A percentile compares a stretch with the other conserved stretches of the same genome.
phyloP scores from a whole-genome alignment of 164 flowering plant genomes.

The Aristolochia californica region DNA sequence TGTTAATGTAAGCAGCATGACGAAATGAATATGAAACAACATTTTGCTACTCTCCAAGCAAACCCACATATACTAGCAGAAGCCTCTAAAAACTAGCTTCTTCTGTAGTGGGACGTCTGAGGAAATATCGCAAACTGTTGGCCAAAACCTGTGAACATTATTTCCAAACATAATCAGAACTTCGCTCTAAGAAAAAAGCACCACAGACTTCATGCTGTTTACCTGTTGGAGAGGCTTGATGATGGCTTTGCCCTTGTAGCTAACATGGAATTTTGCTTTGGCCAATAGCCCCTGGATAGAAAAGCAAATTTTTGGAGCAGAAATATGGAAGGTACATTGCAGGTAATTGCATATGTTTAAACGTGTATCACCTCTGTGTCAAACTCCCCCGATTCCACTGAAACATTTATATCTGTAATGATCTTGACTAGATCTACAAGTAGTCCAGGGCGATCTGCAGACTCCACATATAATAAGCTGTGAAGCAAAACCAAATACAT shows the following conservation, averaged over 20 bases:
- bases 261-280: conserved; percentile 93
- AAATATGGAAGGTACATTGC: neutral
- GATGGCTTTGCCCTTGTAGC: conserved; percentile 69
- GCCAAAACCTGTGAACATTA: conserved; percentile 58
- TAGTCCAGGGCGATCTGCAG: conserved; percentile 92
- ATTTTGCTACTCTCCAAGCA: neutral
- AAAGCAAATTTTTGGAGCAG: neutral
- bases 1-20: too few species aligned
- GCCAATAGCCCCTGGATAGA: conserved; percentile 77
- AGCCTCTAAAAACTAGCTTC: conserved; percentile 74
- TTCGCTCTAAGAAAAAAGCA: neutral
- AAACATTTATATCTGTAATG: conserved; percentile 67
- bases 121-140: conserved; percentile 77
- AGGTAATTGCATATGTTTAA: too few species aligned
- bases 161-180: neutral
- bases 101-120: conserved; percentile 90
- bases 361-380: conserved; percentile 73
- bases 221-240: conserved; percentile 87
- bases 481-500: conserved; percentile 4
- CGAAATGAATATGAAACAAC: neutral
- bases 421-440: conserved; percentile 87
- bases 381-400: conserved; percentile 90
- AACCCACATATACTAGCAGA: too few species aligned
- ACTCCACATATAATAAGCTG: conserved; percentile 79
- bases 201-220: neutral